phyloP scores from a whole-genome alignment of 1,284 basidiomycete species.

The Cryptococcus sp. region DNA sequence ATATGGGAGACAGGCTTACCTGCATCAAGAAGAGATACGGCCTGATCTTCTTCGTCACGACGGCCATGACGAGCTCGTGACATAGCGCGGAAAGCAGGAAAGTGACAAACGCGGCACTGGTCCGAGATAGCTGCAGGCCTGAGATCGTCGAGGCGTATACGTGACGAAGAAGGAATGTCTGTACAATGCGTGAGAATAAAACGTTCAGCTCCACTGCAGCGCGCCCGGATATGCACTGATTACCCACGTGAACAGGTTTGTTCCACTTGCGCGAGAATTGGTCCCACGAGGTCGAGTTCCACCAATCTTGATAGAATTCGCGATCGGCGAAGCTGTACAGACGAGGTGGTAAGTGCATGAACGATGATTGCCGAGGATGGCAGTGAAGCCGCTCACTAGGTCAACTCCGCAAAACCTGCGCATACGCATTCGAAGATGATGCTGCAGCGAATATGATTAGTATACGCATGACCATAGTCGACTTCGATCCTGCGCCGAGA shows the following conservation, averaged over 20 bases:
- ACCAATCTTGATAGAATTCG: conserved; percentile 98
- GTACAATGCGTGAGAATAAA: conserved; percentile 56
- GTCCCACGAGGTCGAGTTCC: conserved; percentile 96
- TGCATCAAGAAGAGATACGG: conserved; percentile 51
- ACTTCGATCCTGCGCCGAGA: too few relatives aligned
- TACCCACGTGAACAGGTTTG: conserved; percentile 59
- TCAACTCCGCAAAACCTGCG: conserved; percentile 90
- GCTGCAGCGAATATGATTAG: conserved; percentile 6
- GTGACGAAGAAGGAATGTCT: conserved; percentile 89
- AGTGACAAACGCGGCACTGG: conserved; percentile 83
- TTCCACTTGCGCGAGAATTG: conserved; percentile 98
- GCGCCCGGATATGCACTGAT: background rate
- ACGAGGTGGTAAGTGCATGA: background rate
- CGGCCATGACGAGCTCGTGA: conserved; percentile 95
- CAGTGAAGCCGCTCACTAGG: conserved; percentile 63
- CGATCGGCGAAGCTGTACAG: conserved; percentile 81
- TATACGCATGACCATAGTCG: too few relatives aligned
- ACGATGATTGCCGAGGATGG: background rate
- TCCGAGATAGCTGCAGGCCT: conserved; percentile 71
- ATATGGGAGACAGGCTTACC: conserved; percentile 26
- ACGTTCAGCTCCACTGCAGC: background rate
- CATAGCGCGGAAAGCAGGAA: conserved; percentile 85
- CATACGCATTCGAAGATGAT: conserved; percentile 80
- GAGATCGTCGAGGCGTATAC: conserved; percentile 88
- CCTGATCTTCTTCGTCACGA: conserved; percentile 86